Base-by-base conservation (phyloP, 2,329 filamentous ascomycete genomes). In the Aureobasidium sp. region DNA sequence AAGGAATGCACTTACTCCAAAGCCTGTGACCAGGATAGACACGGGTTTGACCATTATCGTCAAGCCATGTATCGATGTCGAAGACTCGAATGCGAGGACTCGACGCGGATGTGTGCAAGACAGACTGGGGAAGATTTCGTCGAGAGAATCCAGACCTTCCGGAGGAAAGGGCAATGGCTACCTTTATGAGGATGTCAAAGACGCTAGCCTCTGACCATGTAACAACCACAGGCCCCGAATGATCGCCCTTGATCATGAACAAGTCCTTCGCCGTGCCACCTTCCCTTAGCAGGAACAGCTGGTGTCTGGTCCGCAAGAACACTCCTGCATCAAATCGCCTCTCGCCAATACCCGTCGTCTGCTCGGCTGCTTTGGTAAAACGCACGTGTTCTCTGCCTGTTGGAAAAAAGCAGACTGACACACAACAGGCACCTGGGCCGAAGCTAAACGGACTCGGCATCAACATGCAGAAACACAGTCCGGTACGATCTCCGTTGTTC, bases 11-110 rank as follows among this genome's bases (percentile, higher is more conserved):
- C 73, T 64, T 70, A 76, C 76, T 51, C 75, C 77, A 67, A 79
- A 79, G 20, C 77, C 77, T 9, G 76, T 79, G 17, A 80, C 71
- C 11, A 79, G 68, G 49, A 79, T 74, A 62, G 71, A 75, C 60
- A 76, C 67, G 15, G 51, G 31, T 61, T 57, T 86, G 37, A 29
- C 29, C 59, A 36, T 57, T 57, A n/a, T 36, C 34, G 6, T 57
- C 41, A 48, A 4, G 41, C 37, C 34, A 36, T 48, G 14, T 34
- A 34, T 48, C 31, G 34, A 31, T 9, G 39, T 34, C 11, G n/a
- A 15, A 41, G 44, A 39, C 15, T 25, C 17, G 20, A 12, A 39
- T n/a, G 29, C 11, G 22, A 36, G 29, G 15, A 20, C 12, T 15
- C 9, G 29, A 29, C 17, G 25, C 22, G 51, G 36, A 36, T 29